Evolutionary conservation across 2,329 filamentous ascomycete species (phyloP), one percentile per base, ranked within the genome.

Genomic region (Aspergillus pseudoviridinutans): DNA sequence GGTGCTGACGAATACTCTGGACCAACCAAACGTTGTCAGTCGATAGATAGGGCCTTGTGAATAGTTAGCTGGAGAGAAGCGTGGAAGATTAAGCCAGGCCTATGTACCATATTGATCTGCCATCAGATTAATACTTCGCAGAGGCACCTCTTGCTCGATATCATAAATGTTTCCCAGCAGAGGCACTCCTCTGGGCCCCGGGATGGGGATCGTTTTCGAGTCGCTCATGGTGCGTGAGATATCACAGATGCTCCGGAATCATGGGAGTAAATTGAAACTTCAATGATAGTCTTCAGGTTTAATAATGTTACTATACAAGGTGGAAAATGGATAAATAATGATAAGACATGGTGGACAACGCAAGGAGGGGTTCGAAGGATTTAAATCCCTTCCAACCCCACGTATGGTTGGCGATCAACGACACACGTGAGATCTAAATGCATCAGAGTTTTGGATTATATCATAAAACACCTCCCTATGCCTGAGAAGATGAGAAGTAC

Each of bases 91-190:
- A 3, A 22, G 35, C 20, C 14, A 53, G 14, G 12, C 49, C 65
- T 32, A 64, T 74, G 63, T 67, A 87, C 87, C 88, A 73, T 90
- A 89, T 58, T 81, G 84, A 44, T 89, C 82, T 25, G 85, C 83
- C 51, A 91, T 75, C 10, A 81, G 77, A 5, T 72, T 68, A 22
- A 89, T 71, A 25, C 85, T 84, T 24, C 79, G 74, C 2, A 84
- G 68, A 0, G 87, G 83, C 24, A 82, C 77, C n/a, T 82, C 80
- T 0, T 79, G 72, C 57, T 87, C 82, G 60, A 92, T 80, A 61
- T 89, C 85, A 54, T 77, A 75, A 29, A 88, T 68, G 64, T 91
- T 88, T 28, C 88, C 88, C 25, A 91, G 61, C 27, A 91, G 70
- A 1, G 87, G 88, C 56, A 88, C 75, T 2, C 84, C 85, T 54